These are phyloP conservation scores for Fusarium sp. DNA, from an alignment of 2,329 filamentous ascomycete genomes.

Conservation along the genomic window DNA sequence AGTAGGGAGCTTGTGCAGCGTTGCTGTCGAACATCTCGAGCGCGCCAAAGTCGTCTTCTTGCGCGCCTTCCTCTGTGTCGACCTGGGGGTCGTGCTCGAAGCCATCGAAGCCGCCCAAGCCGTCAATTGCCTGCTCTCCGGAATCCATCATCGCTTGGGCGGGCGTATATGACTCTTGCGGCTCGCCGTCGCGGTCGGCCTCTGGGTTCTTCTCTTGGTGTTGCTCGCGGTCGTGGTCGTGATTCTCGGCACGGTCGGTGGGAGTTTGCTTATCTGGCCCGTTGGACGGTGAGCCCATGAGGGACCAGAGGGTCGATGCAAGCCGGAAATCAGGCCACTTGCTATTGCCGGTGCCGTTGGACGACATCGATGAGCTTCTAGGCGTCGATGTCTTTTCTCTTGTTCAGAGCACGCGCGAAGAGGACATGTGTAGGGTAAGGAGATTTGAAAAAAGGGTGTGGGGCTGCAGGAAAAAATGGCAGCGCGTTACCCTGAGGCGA, in stretches of 20 bases:
- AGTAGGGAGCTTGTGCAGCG: slow-evolving; percentile 46
- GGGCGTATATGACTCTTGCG: slow-evolving; percentile 25
- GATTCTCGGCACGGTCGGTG: slow-evolving; percentile 30
- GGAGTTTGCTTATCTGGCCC: slow-evolving; percentile 39
- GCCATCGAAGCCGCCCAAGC: slow-evolving; percentile 41
- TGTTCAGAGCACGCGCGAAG: slow-evolving; percentile 23
- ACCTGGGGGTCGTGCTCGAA: slow-evolving; percentile 40
- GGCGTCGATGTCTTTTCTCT: slow-evolving; percentile 33
- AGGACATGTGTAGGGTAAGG: slow-evolving; percentile 43
- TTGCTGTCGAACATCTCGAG: slow-evolving; percentile 56
- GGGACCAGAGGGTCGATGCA: slow-evolving; percentile 47
- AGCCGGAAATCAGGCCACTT: slow-evolving; percentile 51
- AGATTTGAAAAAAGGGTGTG: slow-evolving; percentile 40
- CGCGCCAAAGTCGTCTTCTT: slow-evolving; percentile 50
- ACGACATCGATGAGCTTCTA: slow-evolving; percentile 44
- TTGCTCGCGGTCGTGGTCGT: slow-evolving; percentile 35
- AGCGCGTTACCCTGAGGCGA: slow-evolving; percentile 31
- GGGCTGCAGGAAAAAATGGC: slow-evolving; percentile 45
- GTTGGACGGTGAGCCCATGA: slow-evolving; percentile 46
- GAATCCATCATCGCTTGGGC: slow-evolving; percentile 38
- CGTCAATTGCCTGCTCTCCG: slow-evolving; percentile 40
- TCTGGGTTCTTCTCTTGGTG: slow-evolving; percentile 28
- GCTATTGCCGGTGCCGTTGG: slow-evolving; percentile 37
- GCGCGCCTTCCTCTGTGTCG: slow-evolving; percentile 36
- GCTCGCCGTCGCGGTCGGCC: slow-evolving; percentile 30